These are phyloP conservation scores for Aspergillus novoparasiticus DNA, from an alignment of 2,329 filamentous ascomycete genomes.

Conservation along the genomic window DNA sequence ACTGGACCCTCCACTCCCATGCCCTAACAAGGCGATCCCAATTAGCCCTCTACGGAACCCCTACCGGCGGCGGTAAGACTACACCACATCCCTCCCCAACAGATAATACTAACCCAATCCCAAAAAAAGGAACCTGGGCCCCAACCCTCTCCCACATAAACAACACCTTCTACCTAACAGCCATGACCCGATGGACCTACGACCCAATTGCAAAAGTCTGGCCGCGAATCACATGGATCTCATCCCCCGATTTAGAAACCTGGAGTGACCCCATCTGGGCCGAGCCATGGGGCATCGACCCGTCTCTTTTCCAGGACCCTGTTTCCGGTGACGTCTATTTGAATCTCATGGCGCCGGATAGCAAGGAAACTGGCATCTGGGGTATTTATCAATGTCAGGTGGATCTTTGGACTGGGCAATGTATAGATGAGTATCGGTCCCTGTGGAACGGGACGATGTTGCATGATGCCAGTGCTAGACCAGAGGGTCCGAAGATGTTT, in stretches of 20 bases:
- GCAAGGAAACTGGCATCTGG: background rate
- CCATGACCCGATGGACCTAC: conserved; percentile 6
- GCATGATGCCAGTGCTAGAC: background rate
- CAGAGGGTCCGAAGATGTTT: conserved; percentile 6
- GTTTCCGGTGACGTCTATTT: conserved; percentile 8
- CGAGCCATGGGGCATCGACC: conserved; percentile 11
- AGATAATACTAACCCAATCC: background rate
- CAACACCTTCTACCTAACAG: conserved; percentile 7
- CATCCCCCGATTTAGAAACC: conserved; percentile 5
- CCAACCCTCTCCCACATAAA: conserved; percentile 4
- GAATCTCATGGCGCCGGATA: conserved; percentile 8
- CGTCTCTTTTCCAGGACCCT: conserved; percentile 7
- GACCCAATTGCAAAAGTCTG: conserved; percentile 4
- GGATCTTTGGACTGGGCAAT: background rate
- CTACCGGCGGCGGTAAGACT: background rate
- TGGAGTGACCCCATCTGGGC: conserved; percentile 11
- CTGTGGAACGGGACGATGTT: conserved; percentile 10
- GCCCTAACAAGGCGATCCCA: background rate
- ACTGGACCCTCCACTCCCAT: conserved; percentile 6
- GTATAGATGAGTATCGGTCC: conserved; percentile 1
- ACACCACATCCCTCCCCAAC: background rate
- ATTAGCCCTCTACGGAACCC: conserved; percentile 2
- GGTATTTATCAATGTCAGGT: conserved; percentile 9
- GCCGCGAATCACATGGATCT: conserved; percentile 2
- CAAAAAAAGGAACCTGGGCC: conserved; percentile 6